phyloP scores from a whole-genome alignment of 352 stramenopile species.

The Thalassiosira mediterranea region DNA sequence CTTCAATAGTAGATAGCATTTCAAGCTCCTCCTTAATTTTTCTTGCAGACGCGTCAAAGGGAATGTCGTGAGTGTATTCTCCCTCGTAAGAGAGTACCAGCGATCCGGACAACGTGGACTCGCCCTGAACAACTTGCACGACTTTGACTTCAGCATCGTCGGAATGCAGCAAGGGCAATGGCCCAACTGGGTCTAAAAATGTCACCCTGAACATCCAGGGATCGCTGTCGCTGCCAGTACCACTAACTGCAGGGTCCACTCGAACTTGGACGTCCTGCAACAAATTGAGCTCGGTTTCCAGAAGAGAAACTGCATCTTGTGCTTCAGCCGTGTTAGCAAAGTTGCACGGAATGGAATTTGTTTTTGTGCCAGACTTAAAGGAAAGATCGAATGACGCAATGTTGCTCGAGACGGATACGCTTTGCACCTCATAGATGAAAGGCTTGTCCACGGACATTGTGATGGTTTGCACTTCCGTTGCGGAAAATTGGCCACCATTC shows the following conservation, averaged over 20 bases:
- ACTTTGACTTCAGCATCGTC: conserved; percentile 50
- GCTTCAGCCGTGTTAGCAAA: conserved; percentile 43
- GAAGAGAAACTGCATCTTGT: conserved; percentile 8
- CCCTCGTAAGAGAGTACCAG: conserved; percentile 93
- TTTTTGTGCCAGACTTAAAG: conserved; percentile 56
- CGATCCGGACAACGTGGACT: conserved; percentile 88
- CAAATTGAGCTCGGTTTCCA: conserved; percentile 50
- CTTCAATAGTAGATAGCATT: conserved; percentile 68
- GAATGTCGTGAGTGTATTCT: conserved; percentile 90
- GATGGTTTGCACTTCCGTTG: conserved; percentile 95
- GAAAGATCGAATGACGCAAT: conserved; percentile 55
- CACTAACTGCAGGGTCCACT: conserved; percentile 29
- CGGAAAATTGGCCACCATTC: conserved; percentile 67
- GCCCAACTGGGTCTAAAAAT: conserved; percentile 92
- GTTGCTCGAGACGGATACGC: conserved; percentile 85
- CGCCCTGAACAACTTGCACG: conserved; percentile 83
- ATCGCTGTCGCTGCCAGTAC: conserved; percentile 20
- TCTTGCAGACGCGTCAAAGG: conserved; percentile 88
- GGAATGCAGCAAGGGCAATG: conserved; percentile 86
- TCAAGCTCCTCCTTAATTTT: conserved; percentile 90
- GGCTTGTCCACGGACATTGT: conserved; percentile 89
- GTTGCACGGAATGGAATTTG: conserved; percentile 77
- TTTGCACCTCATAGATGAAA: conserved; percentile 90
- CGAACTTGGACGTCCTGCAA: conserved; percentile 40
- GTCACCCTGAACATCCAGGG: conserved; percentile 81